A percentile compares a stretch with the other conserved stretches of the same genome.
phyloP scores from a whole-genome alignment of 2,329 filamentous ascomycete species.

The Chaetomiaceae sp. region DNA sequence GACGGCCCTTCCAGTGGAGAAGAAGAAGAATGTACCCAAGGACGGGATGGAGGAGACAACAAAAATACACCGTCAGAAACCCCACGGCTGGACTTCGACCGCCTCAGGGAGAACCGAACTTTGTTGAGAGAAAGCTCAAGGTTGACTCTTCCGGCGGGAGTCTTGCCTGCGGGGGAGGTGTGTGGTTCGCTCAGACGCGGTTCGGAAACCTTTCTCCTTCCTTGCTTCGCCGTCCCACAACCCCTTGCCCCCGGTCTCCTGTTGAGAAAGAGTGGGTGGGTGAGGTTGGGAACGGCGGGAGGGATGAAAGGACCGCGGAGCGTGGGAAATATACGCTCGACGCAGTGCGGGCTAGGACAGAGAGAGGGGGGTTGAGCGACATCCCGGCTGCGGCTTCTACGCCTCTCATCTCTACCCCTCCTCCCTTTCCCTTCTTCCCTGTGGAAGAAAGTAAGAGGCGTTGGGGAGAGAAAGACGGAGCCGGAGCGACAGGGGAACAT shows the following conservation, averaged over 20 bases:
- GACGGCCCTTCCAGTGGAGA: slow-evolving; percentile 18
- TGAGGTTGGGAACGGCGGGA: neutral
- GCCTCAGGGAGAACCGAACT: slow-evolving; percentile 16
- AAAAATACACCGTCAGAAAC: neutral
- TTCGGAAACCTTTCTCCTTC: no score
- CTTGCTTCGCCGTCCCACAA: no score
- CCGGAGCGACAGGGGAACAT: slow-evolving; percentile 13
- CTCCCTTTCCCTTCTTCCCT: no score
- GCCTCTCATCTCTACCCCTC: no score
- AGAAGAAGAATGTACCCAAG: slow-evolving; percentile 10
- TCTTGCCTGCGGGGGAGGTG: slow-evolving; percentile 7
- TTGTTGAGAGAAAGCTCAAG: slow-evolving; percentile 8
- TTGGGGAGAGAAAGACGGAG: no score
- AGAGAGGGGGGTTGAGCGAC: no score
- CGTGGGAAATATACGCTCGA: slow-evolving; percentile 16
- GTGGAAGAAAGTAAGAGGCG: neutral
- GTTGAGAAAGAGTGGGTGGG: no score
- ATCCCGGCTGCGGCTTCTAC: slow-evolving; percentile 10
- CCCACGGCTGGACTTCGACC: slow-evolving; percentile 12
- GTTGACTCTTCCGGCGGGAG: slow-evolving; percentile 20
- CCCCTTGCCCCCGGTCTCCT: neutral
- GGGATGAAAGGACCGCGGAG: slow-evolving; percentile 3
- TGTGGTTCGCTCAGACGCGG: neutral
- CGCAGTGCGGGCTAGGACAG: no score
- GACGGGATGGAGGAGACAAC: slow-evolving; percentile 16